These are phyloP conservation scores for Trametopsis cervina DNA, from an alignment of 768 basidiomycete species.

Conservation along the genomic window DNA sequence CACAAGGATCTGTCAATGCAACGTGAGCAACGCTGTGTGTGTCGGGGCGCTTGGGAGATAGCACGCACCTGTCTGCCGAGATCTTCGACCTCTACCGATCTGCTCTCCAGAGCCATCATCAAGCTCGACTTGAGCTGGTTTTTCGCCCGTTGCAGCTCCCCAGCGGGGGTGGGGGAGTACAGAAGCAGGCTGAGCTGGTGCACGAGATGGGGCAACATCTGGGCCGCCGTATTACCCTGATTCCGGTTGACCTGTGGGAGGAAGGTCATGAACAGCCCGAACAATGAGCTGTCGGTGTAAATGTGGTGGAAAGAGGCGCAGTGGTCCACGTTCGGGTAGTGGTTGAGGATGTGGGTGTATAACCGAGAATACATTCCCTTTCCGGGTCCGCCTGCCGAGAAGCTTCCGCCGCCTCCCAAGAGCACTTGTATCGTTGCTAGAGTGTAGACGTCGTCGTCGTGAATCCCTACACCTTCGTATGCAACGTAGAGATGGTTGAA, in stretches of 20 bases:
- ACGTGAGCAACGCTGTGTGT: too few species aligned
- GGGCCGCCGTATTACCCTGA: conserved; percentile 54
- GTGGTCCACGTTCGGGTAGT: conserved; percentile 89
- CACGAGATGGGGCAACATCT: conserved; percentile 78
- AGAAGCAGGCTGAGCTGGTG: conserved; percentile 83
- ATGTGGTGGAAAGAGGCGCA: conserved; percentile 98
- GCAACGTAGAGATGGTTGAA: conserved; percentile 92
- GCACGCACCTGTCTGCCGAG: conserved; percentile 80
- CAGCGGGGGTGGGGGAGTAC: conserved; percentile 55
- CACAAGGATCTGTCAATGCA: conserved; percentile 58
- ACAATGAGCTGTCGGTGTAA: conserved; percentile 89
- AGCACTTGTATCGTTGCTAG: conserved; percentile 93
- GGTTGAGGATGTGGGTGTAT: conserved; percentile 94
- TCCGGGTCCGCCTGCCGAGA: conserved; percentile 96
- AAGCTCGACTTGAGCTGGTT: conserved; percentile 91
- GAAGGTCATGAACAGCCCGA: conserved; percentile 87
- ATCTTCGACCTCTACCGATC: conserved; percentile 81
- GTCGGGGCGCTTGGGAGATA: too few species aligned
- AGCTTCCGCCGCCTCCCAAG: conserved; percentile 92
- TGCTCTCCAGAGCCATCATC: conserved; percentile 92
- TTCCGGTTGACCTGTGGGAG: conserved; percentile 53
- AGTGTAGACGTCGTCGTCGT: conserved; percentile 88
- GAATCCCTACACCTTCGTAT: conserved; percentile 87
- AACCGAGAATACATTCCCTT: conserved; percentile 99
- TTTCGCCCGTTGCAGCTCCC: conserved; percentile 81